Conservation (phyloP, 2,329 filamentous ascomycete genomes). For the Knoxdaviesia capensis region DNA sequence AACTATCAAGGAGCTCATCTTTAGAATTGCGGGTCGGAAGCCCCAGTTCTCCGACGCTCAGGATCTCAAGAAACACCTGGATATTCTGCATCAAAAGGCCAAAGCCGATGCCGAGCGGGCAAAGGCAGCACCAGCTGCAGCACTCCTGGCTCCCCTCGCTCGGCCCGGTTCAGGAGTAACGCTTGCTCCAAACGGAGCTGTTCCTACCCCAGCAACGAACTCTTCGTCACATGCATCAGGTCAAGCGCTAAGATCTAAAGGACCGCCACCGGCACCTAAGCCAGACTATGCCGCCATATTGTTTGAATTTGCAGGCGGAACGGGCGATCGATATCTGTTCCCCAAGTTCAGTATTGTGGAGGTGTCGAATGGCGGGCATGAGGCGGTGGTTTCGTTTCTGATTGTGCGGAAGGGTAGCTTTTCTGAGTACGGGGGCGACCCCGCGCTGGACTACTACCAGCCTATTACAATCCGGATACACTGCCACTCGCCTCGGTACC, state of each 20-base stretch:
- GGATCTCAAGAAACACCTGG: conserved; percentile 31
- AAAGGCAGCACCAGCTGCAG: too few relatives aligned
- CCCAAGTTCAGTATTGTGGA: conserved; percentile 48
- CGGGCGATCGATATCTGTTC: conserved; percentile 58
- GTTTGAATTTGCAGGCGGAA: conserved; percentile 46
- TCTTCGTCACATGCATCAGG: conserved; percentile 10
- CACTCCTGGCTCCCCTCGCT: conserved; percentile 1
- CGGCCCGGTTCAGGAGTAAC: background rate
- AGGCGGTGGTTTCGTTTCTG: conserved; percentile 58
- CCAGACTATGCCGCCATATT: conserved; percentile 46
- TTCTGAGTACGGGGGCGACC: conserved; percentile 44
- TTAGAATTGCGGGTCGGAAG: conserved; percentile 29
- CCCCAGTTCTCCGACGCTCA: conserved; percentile 30
- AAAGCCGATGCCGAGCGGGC: conserved; percentile 7
- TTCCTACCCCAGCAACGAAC: conserved; percentile 6
- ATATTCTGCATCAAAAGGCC: conserved; percentile 17
- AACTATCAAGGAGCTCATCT: conserved; percentile 27
- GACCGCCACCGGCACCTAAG: conserved; percentile 29
- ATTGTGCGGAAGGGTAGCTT: conserved; percentile 52
- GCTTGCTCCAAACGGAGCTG: conserved; percentile 3
- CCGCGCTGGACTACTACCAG: conserved; percentile 52
- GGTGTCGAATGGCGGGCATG: conserved; percentile 11
- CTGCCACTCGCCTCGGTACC: conserved; percentile 29
- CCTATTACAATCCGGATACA: conserved; percentile 46
- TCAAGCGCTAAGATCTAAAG: conserved; percentile 39